These are phyloP conservation scores for Fraxinus sp. DNA, from an alignment of 305 asterid species.

Conservation along the genomic window DNA sequence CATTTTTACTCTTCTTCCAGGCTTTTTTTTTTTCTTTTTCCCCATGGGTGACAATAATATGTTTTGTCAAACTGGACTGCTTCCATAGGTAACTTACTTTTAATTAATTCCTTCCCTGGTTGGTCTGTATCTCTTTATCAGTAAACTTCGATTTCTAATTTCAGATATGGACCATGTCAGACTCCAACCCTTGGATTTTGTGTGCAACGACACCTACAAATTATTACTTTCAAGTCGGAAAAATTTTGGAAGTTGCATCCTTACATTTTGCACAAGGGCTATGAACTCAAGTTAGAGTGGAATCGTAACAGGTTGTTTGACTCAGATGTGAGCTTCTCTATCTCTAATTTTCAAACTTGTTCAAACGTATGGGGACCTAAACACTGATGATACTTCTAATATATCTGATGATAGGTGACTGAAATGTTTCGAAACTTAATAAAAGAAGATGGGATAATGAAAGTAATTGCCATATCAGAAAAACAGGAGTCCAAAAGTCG, in stretches of 20 bases:
- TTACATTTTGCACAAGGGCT: constrained; percentile 62
- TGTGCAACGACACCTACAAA: constrained; percentile 79
- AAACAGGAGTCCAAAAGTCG: constrained; percentile 72
- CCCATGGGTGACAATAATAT: background rate
- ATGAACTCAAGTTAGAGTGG: constrained; percentile 84
- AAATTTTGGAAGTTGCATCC: constrained; percentile 81
- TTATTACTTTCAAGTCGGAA: constrained; percentile 50
- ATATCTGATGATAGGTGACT: constrained; percentile 54
- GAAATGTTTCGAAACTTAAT: constrained; percentile 63
- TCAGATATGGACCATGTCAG: constrained; percentile 95
- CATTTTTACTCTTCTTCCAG: background rate
- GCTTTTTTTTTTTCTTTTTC: background rate
- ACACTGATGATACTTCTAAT: constrained; percentile 37
- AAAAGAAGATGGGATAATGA: constrained; percentile 54
- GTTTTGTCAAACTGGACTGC: background rate
- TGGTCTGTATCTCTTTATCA: constrained; percentile 9
- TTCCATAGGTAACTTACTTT: constrained; percentile 7
- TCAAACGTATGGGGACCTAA: constrained; percentile 9
- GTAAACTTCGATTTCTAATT: constrained; percentile 25
- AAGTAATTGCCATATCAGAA: constrained; percentile 62
- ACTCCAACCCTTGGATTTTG: constrained; percentile 94
- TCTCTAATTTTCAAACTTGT: constrained; percentile 15
- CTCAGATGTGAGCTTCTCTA: constrained; percentile 56
- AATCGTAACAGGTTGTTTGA: constrained; percentile 78
- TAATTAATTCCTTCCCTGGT: constrained; percentile 12